Evolutionary conservation across 352 stramenopile species (phyloP).

Genomic region (Globisporangium orthogonon): DNA sequence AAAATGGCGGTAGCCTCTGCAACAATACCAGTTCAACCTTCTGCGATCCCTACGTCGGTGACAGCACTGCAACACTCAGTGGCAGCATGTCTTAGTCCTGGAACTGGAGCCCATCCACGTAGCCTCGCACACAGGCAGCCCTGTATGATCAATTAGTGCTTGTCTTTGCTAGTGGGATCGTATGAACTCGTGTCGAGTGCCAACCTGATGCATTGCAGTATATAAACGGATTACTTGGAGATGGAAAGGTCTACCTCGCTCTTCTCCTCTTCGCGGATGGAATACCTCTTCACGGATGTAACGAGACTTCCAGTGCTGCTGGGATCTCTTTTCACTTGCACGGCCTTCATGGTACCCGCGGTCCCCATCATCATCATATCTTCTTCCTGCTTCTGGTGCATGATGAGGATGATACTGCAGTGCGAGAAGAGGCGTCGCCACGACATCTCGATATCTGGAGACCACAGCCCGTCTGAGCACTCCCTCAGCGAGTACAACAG

Average conservation of each 20-base stretch:
- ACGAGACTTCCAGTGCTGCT: not conserved
- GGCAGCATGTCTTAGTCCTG: constrained; percentile 12
- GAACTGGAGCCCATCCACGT: constrained; percentile 26
- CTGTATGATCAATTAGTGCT: too few species aligned
- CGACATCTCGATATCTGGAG: constrained; percentile 28
- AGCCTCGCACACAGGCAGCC: constrained; percentile 5
- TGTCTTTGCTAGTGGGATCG: too few species aligned
- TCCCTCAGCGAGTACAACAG: constrained; percentile 76
- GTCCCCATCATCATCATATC: constrained; percentile 4
- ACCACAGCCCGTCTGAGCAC: constrained; percentile 30
- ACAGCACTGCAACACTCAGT: constrained; percentile 20
- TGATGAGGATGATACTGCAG: constrained; percentile 30
- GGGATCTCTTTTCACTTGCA: not conserved
- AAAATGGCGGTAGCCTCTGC: too few species aligned
- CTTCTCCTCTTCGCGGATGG: constrained; percentile 7
- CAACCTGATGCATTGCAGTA: too few species aligned
- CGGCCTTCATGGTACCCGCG: not conserved
- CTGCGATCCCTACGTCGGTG: not conserved
- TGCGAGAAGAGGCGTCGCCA: constrained; percentile 37
- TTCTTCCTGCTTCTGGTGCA: constrained; percentile 17
- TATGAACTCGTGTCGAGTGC: too few species aligned
- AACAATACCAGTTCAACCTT: too few species aligned
- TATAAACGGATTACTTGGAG: not conserved
- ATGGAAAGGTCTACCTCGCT: not conserved
- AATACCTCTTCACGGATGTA: not conserved